These are phyloP conservation scores for Tripterygium wilfordii DNA, from an alignment of 177 flowering plant genomes.

Conservation along the genomic window DNA sequence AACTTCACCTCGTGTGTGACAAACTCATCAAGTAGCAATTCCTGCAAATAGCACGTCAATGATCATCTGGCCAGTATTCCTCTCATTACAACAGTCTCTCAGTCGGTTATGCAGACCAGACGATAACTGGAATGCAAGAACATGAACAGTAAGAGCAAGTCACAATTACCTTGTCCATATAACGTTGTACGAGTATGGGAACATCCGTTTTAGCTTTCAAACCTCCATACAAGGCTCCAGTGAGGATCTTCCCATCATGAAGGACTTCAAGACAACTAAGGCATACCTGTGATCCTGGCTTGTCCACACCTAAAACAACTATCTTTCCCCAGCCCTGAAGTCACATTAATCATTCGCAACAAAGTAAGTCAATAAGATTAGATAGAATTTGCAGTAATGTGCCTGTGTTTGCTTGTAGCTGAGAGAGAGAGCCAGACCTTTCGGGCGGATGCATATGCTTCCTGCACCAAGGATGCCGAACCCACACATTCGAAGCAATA, in stretches of 20 bases:
- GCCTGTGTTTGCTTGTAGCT: no score
- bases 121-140: no score
- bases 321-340: conserved; percentile 93
- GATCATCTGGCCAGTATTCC: no score
- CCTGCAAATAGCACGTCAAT: background rate
- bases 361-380: no score
- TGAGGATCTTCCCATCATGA: conserved; percentile 36
- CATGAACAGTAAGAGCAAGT: background rate
- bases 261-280: conserved; percentile 44
- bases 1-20: conserved; percentile 2
- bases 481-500: conserved; percentile 89
- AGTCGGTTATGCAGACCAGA: no score
- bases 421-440: conserved; percentile 39
- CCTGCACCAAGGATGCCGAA: conserved; percentile 44
- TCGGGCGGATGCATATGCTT: conserved; percentile 63
- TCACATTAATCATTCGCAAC: no score
- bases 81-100: no score
- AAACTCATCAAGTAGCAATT: conserved; percentile 4
- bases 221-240: conserved; percentile 61
- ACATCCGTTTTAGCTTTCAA: conserved; percentile 59
- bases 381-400: no score
- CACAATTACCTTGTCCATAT: conserved; percentile 52
- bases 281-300: conserved; percentile 34
- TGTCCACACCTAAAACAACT: conserved; percentile 52
- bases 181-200: conserved; percentile 40